These are phyloP conservation scores for Plasmodium gallinaceum DNA, from an alignment of 169 alveolate genomes.

Conservation along the genomic window DNA sequence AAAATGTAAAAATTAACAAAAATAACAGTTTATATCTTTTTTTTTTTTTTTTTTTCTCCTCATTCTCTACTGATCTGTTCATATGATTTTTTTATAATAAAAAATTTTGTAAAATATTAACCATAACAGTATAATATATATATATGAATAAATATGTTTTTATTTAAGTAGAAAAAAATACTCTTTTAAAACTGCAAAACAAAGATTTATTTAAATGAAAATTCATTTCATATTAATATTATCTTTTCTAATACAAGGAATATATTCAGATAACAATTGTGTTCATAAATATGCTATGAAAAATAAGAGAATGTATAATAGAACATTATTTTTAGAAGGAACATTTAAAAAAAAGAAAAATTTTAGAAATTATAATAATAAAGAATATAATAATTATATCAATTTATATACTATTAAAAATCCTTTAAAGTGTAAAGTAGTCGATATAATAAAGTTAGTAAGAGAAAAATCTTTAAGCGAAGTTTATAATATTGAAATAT, in stretches of 20 bases:
- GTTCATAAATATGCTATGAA: not conserved
- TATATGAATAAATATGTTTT: not conserved
- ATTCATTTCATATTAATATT: not conserved
- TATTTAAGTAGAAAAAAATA: not conserved
- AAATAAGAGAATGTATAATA: not conserved
- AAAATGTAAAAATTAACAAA: too few species aligned
- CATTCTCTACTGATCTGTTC: too few species aligned
- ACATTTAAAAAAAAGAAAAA: constrained; percentile 18
- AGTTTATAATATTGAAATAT: constrained; percentile 80
- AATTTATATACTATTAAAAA: constrained; percentile 76
- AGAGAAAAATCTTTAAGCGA: constrained; percentile 73
- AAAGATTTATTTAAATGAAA: constrained; percentile 21
- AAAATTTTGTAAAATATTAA: too few species aligned
- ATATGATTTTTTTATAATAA: too few species aligned
- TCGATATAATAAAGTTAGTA: constrained; percentile 72
- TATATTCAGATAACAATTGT: not conserved
- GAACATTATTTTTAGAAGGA: constrained; percentile 1
- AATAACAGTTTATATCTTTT: too few species aligned
- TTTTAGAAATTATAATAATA: not conserved
- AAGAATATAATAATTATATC: constrained; percentile 14
- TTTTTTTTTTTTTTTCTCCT: too few species aligned
- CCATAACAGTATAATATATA: not conserved
- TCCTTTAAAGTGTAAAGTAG: constrained; percentile 80
- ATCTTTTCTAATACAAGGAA: constrained; percentile 5
- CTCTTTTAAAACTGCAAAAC: not conserved